Percentiles rank a stretch among this genome's conserved stretches.
Conservation (phyloP, 2,329 filamentous ascomycete species). For the Pleochaeta shiraiana region DNA sequence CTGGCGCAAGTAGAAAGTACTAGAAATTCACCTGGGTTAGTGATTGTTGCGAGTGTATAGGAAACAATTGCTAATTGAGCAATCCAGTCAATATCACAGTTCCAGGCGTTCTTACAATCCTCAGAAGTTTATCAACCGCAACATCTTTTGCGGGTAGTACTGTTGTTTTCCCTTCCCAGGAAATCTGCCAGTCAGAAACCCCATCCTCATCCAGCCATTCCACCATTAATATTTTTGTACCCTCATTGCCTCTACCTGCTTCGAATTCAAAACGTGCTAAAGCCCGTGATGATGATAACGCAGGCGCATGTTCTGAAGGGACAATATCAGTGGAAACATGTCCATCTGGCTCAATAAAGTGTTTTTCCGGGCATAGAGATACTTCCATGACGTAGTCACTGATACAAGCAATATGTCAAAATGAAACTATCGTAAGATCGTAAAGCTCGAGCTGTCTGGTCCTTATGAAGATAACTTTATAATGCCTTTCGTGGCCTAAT, state of each 20-base stretch:
- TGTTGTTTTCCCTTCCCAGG: conserved; percentile 62
- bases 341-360: conserved; percentile 12
- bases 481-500: neutral
- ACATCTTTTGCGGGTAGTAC: conserved; percentile 31
- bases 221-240: conserved; percentile 83
- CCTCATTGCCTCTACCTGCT: conserved; percentile 51
- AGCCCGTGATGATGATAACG: conserved; percentile 32
- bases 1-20: conserved; percentile 63
- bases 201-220: conserved; percentile 49
- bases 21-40: conserved; percentile 19
- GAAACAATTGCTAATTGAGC: neutral
- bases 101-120: conserved; percentile 15
- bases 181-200: conserved; percentile 46
- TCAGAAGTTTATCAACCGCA: conserved; percentile 23
- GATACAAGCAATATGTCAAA: too few relatives aligned
- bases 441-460: too few relatives aligned
- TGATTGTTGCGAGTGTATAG: too few relatives aligned
- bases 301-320: conserved; percentile 19
- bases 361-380: conserved; percentile 6
- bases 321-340: neutral
- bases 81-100: neutral
- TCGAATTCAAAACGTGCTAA: conserved; percentile 78
- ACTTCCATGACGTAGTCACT: neutral
- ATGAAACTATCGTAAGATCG: too few relatives aligned
- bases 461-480: too few relatives aligned